Evolutionary conservation across 1,284 basidiomycete species (phyloP).

Genomic region (Amylostereum chailletii): DNA sequence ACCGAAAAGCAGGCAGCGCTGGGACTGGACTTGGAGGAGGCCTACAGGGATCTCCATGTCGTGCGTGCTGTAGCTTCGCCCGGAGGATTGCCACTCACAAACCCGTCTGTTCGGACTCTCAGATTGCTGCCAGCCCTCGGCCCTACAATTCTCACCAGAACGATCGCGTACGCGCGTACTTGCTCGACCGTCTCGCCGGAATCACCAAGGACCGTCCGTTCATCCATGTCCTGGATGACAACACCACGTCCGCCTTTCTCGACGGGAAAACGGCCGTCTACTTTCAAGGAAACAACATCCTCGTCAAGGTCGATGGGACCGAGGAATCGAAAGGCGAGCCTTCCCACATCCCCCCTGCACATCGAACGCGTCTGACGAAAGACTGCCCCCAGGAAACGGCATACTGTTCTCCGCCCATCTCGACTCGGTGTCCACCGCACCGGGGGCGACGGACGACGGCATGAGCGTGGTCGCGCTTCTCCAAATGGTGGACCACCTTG

Average conservation of each 20-base stretch:
- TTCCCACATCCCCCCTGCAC: too few relatives aligned
- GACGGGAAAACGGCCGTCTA: slow-evolving; percentile 31
- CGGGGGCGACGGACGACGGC: slow-evolving; percentile 70
- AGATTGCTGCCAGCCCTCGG: slow-evolving; percentile 65
- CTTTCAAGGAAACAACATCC: slow-evolving; percentile 66
- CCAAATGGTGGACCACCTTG: slow-evolving; percentile 55
- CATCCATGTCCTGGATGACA: slow-evolving; percentile 47
- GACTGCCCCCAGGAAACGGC: slow-evolving; percentile 21
- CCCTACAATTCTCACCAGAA: slow-evolving; percentile 73
- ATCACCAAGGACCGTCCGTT: slow-evolving; percentile 33
- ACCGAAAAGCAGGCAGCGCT: slow-evolving; percentile 22
- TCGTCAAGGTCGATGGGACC: slow-evolving; percentile 61
- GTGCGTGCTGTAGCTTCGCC: slow-evolving; percentile 26
- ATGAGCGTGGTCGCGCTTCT: slow-evolving; percentile 64
- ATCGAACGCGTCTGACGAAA: background rate
- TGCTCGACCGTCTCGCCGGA: slow-evolving; percentile 43
- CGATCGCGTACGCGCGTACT: slow-evolving; percentile 49
- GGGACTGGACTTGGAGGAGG: slow-evolving; percentile 47
- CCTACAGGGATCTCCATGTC: slow-evolving; percentile 52
- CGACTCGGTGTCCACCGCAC: slow-evolving; percentile 70
- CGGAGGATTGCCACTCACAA: background rate
- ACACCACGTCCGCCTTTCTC: slow-evolving; percentile 48
- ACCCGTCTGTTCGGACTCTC: background rate
- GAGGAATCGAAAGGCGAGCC: slow-evolving; percentile 16
- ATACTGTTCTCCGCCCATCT: slow-evolving; percentile 76